A percentile compares a stretch with the other conserved stretches of the same genome.
These are phyloP conservation scores for Trametes pubescens DNA, from an alignment of 1,284 basidiomycete species.

Conservation along the genomic window DNA sequence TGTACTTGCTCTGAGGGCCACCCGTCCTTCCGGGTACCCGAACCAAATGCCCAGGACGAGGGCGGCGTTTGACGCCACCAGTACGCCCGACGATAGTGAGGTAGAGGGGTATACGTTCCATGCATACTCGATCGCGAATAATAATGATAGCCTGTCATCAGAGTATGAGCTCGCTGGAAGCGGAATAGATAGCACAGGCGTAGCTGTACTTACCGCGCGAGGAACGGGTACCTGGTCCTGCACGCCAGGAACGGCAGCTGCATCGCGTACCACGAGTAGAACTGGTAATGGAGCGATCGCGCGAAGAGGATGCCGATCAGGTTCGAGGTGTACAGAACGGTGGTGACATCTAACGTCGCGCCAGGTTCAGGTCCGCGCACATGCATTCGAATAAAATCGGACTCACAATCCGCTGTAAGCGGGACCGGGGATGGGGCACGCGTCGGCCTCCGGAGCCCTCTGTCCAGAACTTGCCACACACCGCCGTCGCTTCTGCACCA, in stretches of 20 bases:
- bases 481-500: constrained; percentile 81
- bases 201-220: constrained; percentile 62
- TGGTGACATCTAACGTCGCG: constrained; percentile 70
- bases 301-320: constrained; percentile 93
- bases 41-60: constrained; percentile 75
- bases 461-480: constrained; percentile 58
- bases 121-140: constrained; percentile 79
- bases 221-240: constrained; percentile 70
- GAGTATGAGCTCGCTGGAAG: background rate
- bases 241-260: constrained; percentile 90
- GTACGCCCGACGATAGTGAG: constrained; percentile 66
- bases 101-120: constrained; percentile 93
- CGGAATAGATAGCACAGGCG: background rate
- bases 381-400: constrained; percentile 1
- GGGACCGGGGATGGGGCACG: constrained; percentile 54
- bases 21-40: constrained; percentile 52
- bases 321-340: constrained; percentile 90
- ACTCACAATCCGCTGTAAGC: constrained; percentile 69
- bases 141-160: constrained; percentile 61
- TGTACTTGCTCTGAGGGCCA: no score
- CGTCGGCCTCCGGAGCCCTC: constrained; percentile 62
- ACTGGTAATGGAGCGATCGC: constrained; percentile 98
- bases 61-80: constrained; percentile 65
- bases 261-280: constrained; percentile 98
- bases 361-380: constrained; percentile 19